A percentile compares a stretch with the other conserved stretches of the same genome.
phyloP scores from a whole-genome alignment of 129 eudicot genomes.

The Lactuca sativa region DNA sequence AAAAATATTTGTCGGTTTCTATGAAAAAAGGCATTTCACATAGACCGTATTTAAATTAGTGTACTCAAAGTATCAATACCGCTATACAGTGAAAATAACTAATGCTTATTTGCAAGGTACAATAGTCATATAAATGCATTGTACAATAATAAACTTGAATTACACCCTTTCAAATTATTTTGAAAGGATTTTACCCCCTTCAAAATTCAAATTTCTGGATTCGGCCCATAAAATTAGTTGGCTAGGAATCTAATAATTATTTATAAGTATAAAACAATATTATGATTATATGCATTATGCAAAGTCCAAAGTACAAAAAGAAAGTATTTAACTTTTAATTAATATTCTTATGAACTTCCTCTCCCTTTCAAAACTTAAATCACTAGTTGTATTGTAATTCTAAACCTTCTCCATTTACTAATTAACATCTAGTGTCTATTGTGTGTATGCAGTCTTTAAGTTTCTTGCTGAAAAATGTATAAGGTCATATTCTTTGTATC shows the following conservation, averaged over 20 bases:
- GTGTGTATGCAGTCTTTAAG: background rate
- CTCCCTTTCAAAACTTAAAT: background rate
- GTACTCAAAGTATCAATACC: background rate
- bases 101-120: conserved; percentile 13
- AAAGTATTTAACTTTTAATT: background rate
- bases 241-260: background rate
- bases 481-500: background rate
- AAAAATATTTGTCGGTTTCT: background rate
- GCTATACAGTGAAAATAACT: background rate
- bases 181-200: background rate
- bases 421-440: background rate
- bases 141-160: background rate
- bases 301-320: background rate
- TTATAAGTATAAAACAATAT: too few species aligned
- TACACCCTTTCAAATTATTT: background rate
- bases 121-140: conserved; percentile 6
- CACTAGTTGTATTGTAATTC: background rate
- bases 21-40: background rate
- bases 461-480: background rate
- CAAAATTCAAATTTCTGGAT: background rate
- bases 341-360: background rate
- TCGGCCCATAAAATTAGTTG: background rate
- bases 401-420: too few species aligned
- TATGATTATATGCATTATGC: background rate
- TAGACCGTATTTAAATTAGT: background rate